Evolutionary conservation across 495 filamentous ascomycete genomes (phyloP), one percentile per base, ranked within the genome.

Genomic region (Extremus antarcticus): DNA sequence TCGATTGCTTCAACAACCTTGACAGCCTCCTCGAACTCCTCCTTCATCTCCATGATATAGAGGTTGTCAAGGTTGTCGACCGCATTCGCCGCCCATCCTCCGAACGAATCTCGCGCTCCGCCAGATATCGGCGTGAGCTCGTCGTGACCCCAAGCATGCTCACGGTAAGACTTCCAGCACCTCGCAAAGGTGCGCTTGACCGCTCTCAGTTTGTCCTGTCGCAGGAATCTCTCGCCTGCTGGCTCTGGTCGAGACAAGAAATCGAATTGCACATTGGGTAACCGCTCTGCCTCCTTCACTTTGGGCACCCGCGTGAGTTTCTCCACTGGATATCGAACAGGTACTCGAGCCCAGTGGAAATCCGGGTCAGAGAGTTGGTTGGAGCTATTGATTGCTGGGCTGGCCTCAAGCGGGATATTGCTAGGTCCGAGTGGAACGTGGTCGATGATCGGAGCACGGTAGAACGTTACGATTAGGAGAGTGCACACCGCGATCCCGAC

Each of bases 51-150:
- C 79, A 84, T 81, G 29, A 85, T 81, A 65, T 80, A 72, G 1
- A 85, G 68, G 2, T 78, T 78, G 68, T 85, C 82, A 20, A 85
- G 67, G 15, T 73, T 71, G 64, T 85, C 82, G 16, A 85, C 76
- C 50, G 79, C 66, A 1, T 74, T 79, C 8, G 76, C 81, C 25
- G 73, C 77, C 79, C 78, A 86, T 8, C 82, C 82, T 47, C 76
- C 79, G 69, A 84, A 84, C 3, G 72, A 70, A 56, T 77, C 70
- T 22, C 67, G 59, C 39, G 38, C 40, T 1, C 65, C 61, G 21
- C 63, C 68, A 10, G 62, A 61, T 2, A 71, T 35, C 0, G 69
- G 69, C n/a, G 59, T 56, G 20, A 71, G 54, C 53, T 68, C 69
- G 45, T 71, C 69, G 38, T 65, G 55, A 55, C 65, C 54, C 69